Percentiles rank a stretch among this genome's conserved stretches.
Conservation (phyloP, 2,329 filamentous ascomycete genomes). For the Aspergillus sojae region DNA sequence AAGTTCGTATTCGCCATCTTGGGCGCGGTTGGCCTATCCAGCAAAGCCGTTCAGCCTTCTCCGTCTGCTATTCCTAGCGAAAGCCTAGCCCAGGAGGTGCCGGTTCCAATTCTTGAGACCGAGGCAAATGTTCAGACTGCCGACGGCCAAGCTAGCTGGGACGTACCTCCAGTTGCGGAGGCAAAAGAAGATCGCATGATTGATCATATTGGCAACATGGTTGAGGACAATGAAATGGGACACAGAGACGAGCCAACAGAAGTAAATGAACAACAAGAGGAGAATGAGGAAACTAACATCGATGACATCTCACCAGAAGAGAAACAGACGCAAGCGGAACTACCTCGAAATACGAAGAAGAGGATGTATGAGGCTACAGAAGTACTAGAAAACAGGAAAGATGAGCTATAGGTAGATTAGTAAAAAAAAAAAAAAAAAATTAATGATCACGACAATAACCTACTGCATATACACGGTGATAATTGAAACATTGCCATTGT, state of each 20-base stretch:
- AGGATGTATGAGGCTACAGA: conserved; percentile 50
- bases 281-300: conserved; percentile 30
- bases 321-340: conserved; percentile 37
- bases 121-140: conserved; percentile 22
- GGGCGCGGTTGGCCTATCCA: conserved; percentile 50
- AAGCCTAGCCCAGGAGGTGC: conserved; percentile 21
- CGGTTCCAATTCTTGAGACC: conserved; percentile 22
- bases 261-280: conserved; percentile 25
- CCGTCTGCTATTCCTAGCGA: conserved; percentile 23
- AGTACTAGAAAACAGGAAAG: conserved; percentile 36
- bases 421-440: not conserved
- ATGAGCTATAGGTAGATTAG: conserved; percentile 38
- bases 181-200: conserved; percentile 39
- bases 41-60: conserved; percentile 29
- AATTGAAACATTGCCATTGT: not conserved
- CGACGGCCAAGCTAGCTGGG: conserved; percentile 21
- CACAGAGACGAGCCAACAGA: not conserved
- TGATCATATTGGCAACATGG: conserved; percentile 47
- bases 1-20: conserved; percentile 61
- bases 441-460: not conserved
- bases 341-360: conserved; percentile 51
- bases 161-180: conserved; percentile 23
- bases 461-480: not conserved
- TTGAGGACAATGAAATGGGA: conserved; percentile 25
- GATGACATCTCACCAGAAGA: conserved; percentile 42